Base-by-base conservation (phyloP, 2,329 filamentous ascomycete species). In the Aspergillus brunneoviolaceus region DNA sequence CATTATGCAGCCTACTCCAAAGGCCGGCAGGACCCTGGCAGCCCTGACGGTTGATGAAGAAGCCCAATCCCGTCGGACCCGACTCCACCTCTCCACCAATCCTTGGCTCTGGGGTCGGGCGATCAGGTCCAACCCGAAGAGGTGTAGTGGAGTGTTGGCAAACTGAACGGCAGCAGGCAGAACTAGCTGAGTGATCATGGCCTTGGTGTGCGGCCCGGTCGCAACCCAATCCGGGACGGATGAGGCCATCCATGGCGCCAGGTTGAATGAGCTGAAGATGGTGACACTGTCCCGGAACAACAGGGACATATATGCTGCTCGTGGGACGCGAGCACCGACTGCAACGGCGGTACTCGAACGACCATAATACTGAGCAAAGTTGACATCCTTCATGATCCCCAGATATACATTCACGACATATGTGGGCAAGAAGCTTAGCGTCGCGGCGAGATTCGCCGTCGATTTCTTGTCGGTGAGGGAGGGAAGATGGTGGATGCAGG, bases 251-350 rank as follows among this genome's bases (percentile, higher is more conserved):
- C 57, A 57, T 0, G 66, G 68, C 1, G 69, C 69, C 19, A 74
- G 61, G 1, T 69, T 73, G 19, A 74, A 74, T 0, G 69, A 73
- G 1, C 71, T 71, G 72, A 95, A 96, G 67, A 96, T 92, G 55
- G 92, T 96, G 60, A 96, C 77, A 74, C 87, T 89, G 78, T 96
- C 92, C 67, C 92, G 86, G 48, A 88, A 67, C 1, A 90, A 87
- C 78, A 96, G 96, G 51, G 67, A 59, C 45, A 58, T 60, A 2
- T 63, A 66, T 12, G 60, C 55, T 0, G 53, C 57, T 5, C 50
- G 23, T 10, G 33, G 35, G 35, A 56, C 35, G 19, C 5, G 21
- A 35, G 33, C 29, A 4, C 29, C 14, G 12, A 33, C 29, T 23
- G 27, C 7, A n/a, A 35, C 14, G 5, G 51, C 3, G 21, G 23